Evolutionary conservation across 2,329 filamentous ascomycete species (phyloP), one percentile per base, ranked within the genome.

Genomic region (Thelonectria rubi): DNA sequence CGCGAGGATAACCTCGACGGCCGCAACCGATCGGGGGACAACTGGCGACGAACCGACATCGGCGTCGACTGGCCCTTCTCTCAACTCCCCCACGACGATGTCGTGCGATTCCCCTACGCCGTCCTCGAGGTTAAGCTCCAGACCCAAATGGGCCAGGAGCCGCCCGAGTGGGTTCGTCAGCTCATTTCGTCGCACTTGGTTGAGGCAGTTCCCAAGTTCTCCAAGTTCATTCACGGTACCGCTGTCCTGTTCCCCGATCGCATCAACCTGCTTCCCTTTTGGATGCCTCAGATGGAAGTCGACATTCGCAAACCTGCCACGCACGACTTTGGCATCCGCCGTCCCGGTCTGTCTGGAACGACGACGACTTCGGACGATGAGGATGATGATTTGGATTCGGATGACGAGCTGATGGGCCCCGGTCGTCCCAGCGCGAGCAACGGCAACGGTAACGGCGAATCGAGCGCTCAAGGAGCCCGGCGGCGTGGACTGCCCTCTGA

Each of bases 121-220:
- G 90, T 99, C 34, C 84, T 99, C 8, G 95, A 99, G 78, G 95
- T 99, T 66, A 99, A 99, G 81, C 86, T 99, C 18, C 95, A 99
- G 79, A 99, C 95, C 1, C 94, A 97, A 77, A 88, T 91, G 58
- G 95, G 95, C 40, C 94, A 97, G 76, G 93, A 97, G 74, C 93
- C 95, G 14, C 95, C 95, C 0, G 91, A 96, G 74, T 99, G 95
- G 95, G 94, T 99, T 70, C 90, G 93, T 20, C 93, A 98, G 74
- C 85, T 99, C 53, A 97, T 93, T 46, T 86, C 92, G 12, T 97
- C 93, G 65, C 95, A 99, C 79, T 84, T 99, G 15, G 95, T 99
- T 2, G 95, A 99, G 79, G 94, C 95, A n/a, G 94, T 99, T 2
- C 95, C 95, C 64, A 99, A 99, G 75, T 99, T 98, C 79, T 97